Percentiles rank a stretch among this genome's conserved stretches.
These are phyloP conservation scores for Malus hybrid DNA, from an alignment of 331 rosid species.

Conservation along the genomic window DNA sequence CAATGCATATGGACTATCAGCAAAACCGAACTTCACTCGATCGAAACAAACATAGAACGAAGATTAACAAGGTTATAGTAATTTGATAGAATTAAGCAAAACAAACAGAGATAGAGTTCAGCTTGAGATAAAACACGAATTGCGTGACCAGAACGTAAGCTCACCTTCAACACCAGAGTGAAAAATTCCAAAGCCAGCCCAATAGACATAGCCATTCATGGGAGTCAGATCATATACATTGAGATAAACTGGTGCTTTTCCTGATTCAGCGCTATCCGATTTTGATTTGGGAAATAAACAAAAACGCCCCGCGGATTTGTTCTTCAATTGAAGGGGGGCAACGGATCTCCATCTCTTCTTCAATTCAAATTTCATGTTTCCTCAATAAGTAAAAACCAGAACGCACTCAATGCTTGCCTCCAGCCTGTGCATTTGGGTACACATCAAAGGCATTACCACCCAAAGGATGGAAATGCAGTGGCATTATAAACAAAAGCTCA, in stretches of 20 bases:
- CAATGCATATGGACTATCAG: conserved; percentile 23
- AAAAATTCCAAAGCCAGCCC: conserved; percentile 97
- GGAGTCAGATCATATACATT: conserved; percentile 95
- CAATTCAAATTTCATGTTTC: conserved; percentile 63
- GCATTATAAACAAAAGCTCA: not conserved
- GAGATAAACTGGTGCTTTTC: conserved; percentile 76
- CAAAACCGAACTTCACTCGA: not conserved
- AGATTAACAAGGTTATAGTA: not conserved
- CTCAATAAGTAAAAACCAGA: conserved; percentile 13
- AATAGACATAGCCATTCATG: conserved; percentile 84
- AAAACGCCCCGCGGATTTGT: conserved; percentile 63
- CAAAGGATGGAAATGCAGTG: not conserved
- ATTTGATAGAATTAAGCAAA: not conserved
- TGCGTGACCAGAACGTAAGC: conserved; percentile 2
- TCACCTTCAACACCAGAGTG: conserved; percentile 98
- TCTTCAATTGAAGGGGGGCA: conserved; percentile 60
- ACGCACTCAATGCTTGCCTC: conserved; percentile 23
- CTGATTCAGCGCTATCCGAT: conserved; percentile 50
- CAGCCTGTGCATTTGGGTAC: conserved; percentile 18
- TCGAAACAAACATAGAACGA: not conserved
- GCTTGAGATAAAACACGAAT: not conserved
- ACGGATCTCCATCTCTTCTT: conserved; percentile 82
- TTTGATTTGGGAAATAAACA: conserved; percentile 63
- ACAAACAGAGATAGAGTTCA: not conserved
- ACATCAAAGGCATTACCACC: not conserved